These are phyloP conservation scores for Botryotinia convoluta DNA, from an alignment of 2,329 filamentous ascomycete species.

Conservation along the genomic window DNA sequence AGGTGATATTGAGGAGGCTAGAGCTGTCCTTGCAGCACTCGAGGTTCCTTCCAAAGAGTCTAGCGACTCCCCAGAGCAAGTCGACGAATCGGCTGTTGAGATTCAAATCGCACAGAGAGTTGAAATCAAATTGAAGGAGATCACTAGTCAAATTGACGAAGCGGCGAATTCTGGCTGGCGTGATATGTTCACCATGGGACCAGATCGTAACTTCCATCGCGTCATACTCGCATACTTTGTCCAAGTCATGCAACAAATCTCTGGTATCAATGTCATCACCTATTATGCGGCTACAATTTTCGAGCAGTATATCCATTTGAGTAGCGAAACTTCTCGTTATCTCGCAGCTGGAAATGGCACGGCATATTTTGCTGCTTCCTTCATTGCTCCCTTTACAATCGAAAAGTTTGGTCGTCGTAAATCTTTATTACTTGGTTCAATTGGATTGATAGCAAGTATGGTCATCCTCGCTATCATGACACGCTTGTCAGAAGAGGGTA, in stretches of 20 bases:
- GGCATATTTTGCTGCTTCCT: conserved; percentile 13
- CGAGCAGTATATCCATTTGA: conserved; percentile 47
- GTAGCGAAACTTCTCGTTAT: conserved; percentile 49
- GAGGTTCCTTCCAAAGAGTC: conserved; percentile 40
- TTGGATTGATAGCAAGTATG: conserved; percentile 61
- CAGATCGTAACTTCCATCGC: conserved; percentile 54
- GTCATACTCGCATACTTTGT: conserved; percentile 70
- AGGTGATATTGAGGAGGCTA: conserved; percentile 37
- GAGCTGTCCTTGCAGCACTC: conserved; percentile 36
- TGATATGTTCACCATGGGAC: conserved; percentile 20
- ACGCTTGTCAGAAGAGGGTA: conserved; percentile 39
- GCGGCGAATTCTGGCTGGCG: neutral
- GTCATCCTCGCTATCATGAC: conserved; percentile 46
- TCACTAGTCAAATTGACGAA: conserved; percentile 28
- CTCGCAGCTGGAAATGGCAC: conserved; percentile 50
- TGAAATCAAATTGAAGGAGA: conserved; percentile 31
- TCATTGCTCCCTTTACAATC: conserved; percentile 43
- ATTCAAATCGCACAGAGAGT: neutral
- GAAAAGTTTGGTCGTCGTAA: conserved; percentile 62
- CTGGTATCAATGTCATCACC: conserved; percentile 45
- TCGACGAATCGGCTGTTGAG: neutral
- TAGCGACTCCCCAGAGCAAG: conserved; percentile 36
- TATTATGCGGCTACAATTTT: conserved; percentile 52
- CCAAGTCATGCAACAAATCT: conserved; percentile 53
- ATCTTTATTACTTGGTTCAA: conserved; percentile 68